These are phyloP conservation scores for Pseudocohnilembus persalinus DNA, from an alignment of 169 alveolate species.

Conservation along the genomic window DNA sequence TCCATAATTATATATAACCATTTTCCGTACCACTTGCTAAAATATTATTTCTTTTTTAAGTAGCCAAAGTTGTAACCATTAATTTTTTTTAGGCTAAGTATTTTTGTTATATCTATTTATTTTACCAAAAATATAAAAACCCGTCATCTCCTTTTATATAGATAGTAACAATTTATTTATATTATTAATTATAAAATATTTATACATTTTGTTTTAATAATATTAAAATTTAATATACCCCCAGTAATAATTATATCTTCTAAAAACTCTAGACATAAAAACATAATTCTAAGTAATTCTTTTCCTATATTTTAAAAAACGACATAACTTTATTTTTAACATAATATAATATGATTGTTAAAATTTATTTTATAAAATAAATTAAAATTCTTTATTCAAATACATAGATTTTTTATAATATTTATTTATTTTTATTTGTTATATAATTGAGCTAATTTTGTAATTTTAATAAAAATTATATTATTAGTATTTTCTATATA, in stretches of 20 bases:
- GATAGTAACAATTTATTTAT: not conserved
- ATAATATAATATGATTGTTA: too few species aligned
- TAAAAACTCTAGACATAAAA: not conserved
- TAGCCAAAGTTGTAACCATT: not conserved
- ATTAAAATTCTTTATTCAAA: too few species aligned
- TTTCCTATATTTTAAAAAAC: too few species aligned
- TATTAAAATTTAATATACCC: not conserved
- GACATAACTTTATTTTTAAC: too few species aligned
- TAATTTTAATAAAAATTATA: too few species aligned
- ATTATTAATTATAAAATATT: too few species aligned
- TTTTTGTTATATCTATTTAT: not conserved
- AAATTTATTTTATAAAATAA: too few species aligned
- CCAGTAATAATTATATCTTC: not conserved
- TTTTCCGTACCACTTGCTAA: not conserved
- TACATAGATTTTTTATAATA: too few species aligned
- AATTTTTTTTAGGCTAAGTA: not conserved
- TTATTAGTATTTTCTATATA: too few species aligned
- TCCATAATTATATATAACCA: not conserved
- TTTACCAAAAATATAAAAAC: not conserved
- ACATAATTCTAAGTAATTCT: not conserved
- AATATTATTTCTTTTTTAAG: not conserved
- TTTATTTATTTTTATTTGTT: too few species aligned
- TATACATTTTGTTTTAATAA: too few species aligned
- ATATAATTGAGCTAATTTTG: too few species aligned
- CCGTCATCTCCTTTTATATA: not conserved